A percentile compares a stretch with the other conserved stretches of the same genome.
These are phyloP conservation scores for Trichoderma atroviride DNA, from an alignment of 2,329 filamentous ascomycete genomes.

Conservation along the genomic window DNA sequence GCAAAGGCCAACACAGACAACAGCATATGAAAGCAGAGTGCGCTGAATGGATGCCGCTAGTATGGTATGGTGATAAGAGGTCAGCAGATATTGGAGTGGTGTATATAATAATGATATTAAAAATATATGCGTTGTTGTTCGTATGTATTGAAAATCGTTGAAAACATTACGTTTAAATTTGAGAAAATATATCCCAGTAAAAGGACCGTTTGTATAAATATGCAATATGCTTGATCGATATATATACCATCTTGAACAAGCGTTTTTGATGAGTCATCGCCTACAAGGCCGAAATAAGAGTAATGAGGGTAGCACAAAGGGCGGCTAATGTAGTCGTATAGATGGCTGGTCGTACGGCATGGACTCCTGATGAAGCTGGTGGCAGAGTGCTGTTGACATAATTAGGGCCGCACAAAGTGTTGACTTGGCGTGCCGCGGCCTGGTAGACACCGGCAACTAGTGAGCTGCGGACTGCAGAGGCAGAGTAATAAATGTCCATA, in stretches of 20 bases:
- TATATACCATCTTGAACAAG: neutral
- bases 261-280: neutral
- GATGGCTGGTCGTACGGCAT: constrained; percentile 28
- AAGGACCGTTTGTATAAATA: neutral
- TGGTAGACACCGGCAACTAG: constrained; percentile 71
- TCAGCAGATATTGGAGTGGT: neutral
- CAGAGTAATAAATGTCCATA: constrained; percentile 77
- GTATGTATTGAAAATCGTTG: constrained; percentile 6
- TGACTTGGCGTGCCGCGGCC: constrained; percentile 71
- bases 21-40: constrained; percentile 1
- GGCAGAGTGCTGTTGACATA: constrained; percentile 63
- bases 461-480: constrained; percentile 66
- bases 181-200: neutral
- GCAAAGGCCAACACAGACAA: neutral
- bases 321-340: constrained; percentile 28
- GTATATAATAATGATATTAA: neutral
- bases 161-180: constrained; percentile 8
- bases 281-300: neutral
- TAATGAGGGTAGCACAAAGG: constrained; percentile 8
- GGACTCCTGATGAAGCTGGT: constrained; percentile 33
- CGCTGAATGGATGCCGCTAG: neutral
- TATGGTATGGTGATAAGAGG: neutral
- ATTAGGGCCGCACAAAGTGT: constrained; percentile 62
- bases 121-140: constrained; percentile 17
- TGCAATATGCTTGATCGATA: neutral